These are phyloP conservation scores for Narthecium ossifragum DNA, from an alignment of 106 monocot species.

Conservation along the genomic window DNA sequence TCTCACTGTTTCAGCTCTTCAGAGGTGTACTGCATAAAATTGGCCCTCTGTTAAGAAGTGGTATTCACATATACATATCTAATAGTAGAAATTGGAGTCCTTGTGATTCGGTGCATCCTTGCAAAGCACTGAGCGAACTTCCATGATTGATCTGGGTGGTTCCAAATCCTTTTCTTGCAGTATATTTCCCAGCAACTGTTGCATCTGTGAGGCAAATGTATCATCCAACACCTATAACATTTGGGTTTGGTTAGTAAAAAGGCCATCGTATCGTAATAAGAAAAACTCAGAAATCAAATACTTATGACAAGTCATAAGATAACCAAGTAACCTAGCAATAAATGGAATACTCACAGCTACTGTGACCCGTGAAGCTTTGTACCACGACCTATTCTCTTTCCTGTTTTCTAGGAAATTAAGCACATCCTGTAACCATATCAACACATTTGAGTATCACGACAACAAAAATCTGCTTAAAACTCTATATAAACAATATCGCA, in stretches of 20 bases:
- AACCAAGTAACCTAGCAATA: neutral
- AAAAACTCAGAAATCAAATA: neutral
- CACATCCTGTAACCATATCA: conserved; percentile 61
- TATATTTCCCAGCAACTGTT: conserved; percentile 79
- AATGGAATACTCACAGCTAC: conserved; percentile 55
- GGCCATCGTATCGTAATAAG: neutral
- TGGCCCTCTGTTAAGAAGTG: no score
- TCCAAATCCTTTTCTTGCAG: conserved; percentile 74
- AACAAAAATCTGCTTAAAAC: neutral
- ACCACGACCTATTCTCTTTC: conserved; percentile 90
- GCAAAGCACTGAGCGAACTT: conserved; percentile 95
- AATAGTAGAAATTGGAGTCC: conserved; percentile 79
- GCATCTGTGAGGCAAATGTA: conserved; percentile 96
- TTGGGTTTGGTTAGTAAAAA: no score
- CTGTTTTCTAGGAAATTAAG: conserved; percentile 84
- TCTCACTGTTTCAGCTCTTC: no score
- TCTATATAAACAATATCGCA: neutral
- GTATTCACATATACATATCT: conserved; percentile 17
- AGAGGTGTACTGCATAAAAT: no score
- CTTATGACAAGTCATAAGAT: neutral
- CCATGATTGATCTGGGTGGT: conserved; percentile 80
- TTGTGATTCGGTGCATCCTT: conserved; percentile 65
- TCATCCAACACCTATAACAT: conserved; percentile 75
- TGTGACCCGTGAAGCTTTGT: conserved; percentile 74
- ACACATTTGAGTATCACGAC: no score